Evolutionary conservation across 768 basidiomycete genomes (phyloP).

Genomic region (Suillus placidus): DNA sequence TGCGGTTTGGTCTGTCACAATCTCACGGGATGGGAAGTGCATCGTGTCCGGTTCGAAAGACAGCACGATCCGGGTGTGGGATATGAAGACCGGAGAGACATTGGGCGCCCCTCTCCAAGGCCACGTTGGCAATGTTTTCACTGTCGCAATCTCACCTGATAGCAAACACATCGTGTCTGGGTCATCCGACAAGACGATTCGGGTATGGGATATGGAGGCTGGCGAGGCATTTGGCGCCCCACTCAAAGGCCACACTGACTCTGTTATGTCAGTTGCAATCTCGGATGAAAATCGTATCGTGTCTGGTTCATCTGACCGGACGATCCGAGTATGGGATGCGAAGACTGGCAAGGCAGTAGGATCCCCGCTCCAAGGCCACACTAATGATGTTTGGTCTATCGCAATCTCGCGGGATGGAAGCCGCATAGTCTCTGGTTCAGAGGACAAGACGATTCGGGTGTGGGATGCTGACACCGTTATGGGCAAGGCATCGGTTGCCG

Average conservation of each 20-base stretch:
- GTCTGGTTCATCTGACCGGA: constrained; percentile 9
- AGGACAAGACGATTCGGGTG: not conserved
- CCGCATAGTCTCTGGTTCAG: not conserved
- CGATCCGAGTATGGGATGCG: constrained; percentile 6
- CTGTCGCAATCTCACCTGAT: not conserved
- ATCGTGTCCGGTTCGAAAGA: constrained; percentile 15
- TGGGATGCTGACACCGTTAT: not conserved
- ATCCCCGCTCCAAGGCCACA: constrained; percentile 6
- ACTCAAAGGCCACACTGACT: not conserved
- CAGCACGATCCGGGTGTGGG: constrained; percentile 15
- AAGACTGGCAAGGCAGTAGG: not conserved
- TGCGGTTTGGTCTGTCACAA: not conserved
- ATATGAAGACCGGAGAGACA: constrained; percentile 20
- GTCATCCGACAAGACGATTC: not conserved
- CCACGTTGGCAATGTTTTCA: not conserved
- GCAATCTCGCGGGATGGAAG: not conserved
- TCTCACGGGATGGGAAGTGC: not conserved
- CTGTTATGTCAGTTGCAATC: not conserved
- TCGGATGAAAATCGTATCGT: constrained; percentile 3
- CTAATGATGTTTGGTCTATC: not conserved
- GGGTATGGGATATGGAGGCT: constrained; percentile 18
- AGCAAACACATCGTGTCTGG: constrained; percentile 3
- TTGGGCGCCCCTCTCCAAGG: constrained; percentile 19
- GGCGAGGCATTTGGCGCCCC: not conserved
- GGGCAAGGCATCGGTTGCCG: not conserved